A percentile compares a stretch with the other conserved stretches of the same genome.
These are phyloP conservation scores for Globisporangium nunn DNA, from an alignment of 352 stramenopile genomes.

Conservation along the genomic window DNA sequence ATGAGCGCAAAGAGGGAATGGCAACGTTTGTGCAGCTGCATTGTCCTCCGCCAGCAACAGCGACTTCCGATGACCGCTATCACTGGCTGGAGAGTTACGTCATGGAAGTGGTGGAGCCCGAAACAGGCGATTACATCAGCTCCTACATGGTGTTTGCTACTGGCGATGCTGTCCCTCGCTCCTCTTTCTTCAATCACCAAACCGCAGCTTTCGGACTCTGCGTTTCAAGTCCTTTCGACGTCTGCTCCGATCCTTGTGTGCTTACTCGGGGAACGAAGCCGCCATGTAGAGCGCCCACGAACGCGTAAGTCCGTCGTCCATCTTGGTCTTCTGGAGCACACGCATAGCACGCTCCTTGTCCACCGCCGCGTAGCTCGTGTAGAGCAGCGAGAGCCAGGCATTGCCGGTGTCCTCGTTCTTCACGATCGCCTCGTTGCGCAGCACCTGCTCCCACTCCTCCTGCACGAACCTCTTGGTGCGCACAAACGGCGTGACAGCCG, in stretches of 20 bases:
- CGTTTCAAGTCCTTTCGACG: background rate
- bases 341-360: slow-evolving; percentile 34
- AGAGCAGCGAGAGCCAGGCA: slow-evolving; percentile 66
- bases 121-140: no score
- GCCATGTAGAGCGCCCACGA: slow-evolving; percentile 79
- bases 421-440: slow-evolving; percentile 42
- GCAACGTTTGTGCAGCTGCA: no score
- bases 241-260: background rate
- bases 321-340: slow-evolving; percentile 43
- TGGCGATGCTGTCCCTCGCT: no score
- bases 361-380: slow-evolving; percentile 64
- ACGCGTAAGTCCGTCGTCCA: slow-evolving; percentile 74
- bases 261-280: slow-evolving; percentile 24
- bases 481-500: slow-evolving; percentile 50
- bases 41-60: no score
- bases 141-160: no score
- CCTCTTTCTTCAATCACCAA: no score
- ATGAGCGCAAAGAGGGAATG: no score
- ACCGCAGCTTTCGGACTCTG: background rate
- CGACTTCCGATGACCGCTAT: no score
- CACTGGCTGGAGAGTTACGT: no score
- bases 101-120: no score
- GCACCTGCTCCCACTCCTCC: slow-evolving; percentile 54
- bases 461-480: slow-evolving; percentile 37
- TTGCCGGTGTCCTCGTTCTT: slow-evolving; percentile 34